A percentile compares a stretch with the other conserved stretches of the same genome.
Evolutionary conservation across 116 monocot genomes (phyloP).

Genomic region (Posidonia oceanica): DNA sequence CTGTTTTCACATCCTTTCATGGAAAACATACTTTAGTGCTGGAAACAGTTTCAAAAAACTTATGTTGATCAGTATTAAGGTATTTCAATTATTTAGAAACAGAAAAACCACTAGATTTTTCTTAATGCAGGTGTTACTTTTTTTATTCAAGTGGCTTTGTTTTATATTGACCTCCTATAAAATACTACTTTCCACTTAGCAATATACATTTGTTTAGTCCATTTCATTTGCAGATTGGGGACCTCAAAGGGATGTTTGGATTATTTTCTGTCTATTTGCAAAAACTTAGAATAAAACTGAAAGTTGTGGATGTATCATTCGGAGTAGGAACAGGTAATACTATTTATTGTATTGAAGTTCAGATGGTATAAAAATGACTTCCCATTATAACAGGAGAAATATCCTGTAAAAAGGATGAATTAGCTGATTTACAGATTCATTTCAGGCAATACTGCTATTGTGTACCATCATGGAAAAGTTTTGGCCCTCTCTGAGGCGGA

Average conservation of each 20-base stretch:
- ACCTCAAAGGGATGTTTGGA: slow-evolving; percentile 85
- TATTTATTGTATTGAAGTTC: no score
- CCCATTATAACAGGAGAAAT: background rate
- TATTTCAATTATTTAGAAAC: no score
- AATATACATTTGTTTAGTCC: background rate
- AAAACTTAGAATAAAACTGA: slow-evolving; percentile 61
- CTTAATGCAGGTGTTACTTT: no score
- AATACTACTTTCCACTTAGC: no score
- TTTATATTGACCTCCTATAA: no score
- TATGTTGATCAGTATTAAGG: no score
- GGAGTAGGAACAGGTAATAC: slow-evolving; percentile 57
- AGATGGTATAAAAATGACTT: background rate
- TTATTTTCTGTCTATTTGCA: slow-evolving; percentile 78
- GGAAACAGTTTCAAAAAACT: no score
- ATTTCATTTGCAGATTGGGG: slow-evolving; percentile 54
- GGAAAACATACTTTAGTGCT: no score
- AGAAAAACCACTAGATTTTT: no score
- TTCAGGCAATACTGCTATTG: slow-evolving; percentile 86
- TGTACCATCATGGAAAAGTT: slow-evolving; percentile 91
- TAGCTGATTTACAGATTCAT: background rate
- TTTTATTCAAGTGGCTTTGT: no score
- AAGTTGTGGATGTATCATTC: slow-evolving; percentile 80
- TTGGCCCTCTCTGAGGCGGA: slow-evolving; percentile 81
- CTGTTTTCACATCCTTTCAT: no score
- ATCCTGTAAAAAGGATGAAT: background rate